Evolutionary conservation across 805 yeast genomes (phyloP).

Genomic region (Candida pseudoglaebosa): DNA sequence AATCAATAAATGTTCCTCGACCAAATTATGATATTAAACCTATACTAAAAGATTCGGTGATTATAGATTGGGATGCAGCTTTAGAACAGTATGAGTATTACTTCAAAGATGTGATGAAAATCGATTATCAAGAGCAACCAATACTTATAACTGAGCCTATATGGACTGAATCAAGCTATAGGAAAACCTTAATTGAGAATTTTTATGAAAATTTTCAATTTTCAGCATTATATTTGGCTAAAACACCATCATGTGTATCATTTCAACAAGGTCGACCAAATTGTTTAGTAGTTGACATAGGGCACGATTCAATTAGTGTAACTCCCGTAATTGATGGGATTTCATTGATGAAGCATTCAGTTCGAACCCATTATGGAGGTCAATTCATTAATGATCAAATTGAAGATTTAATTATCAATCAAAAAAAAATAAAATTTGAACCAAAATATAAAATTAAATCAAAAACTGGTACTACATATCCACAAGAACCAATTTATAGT

Average conservation of each 20-base stretch:
- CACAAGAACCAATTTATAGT: slow-evolving; percentile 24
- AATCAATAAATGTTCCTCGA: slow-evolving; percentile 49
- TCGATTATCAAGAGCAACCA: slow-evolving; percentile 66
- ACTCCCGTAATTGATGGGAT: slow-evolving; percentile 84
- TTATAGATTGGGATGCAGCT: slow-evolving; percentile 87
- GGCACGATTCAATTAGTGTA: slow-evolving; percentile 72
- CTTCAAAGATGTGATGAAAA: slow-evolving; percentile 46
- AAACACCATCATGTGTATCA: slow-evolving; percentile 82
- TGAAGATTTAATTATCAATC: slow-evolving; percentile 32
- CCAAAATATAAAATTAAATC: slow-evolving; percentile 46
- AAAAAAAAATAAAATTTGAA: slow-evolving; percentile 26
- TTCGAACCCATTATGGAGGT: slow-evolving; percentile 74
- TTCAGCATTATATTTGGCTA: slow-evolving; percentile 78
- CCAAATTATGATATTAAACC: slow-evolving; percentile 49
- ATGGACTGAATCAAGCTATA: slow-evolving; percentile 69
- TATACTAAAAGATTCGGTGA: slow-evolving; percentile 54
- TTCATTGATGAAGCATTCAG: slow-evolving; percentile 64
- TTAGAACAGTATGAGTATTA: slow-evolving; percentile 66
- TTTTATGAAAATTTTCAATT: slow-evolving; percentile 65
- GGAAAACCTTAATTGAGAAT: slow-evolving; percentile 66
- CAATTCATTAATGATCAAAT: slow-evolving; percentile 56
- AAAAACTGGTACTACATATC: slow-evolving; percentile 34
- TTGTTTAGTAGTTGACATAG: slow-evolving; percentile 81
- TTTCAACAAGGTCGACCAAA: slow-evolving; percentile 87
- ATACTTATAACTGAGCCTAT: slow-evolving; percentile 81